Conservation (phyloP, 306 rosid species). For the Inga oerstediana region DNA sequence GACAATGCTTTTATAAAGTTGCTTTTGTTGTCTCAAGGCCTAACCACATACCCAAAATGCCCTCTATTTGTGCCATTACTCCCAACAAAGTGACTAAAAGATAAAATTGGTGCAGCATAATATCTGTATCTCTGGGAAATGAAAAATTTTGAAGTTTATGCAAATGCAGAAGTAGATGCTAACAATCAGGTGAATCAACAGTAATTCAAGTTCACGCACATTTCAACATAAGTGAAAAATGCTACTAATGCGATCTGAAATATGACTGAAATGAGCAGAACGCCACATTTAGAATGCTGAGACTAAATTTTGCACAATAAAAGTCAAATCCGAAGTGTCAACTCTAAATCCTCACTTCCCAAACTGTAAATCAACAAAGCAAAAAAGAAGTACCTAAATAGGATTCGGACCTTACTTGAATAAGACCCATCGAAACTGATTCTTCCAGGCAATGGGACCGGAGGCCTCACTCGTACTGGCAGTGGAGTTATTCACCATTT, state of each 20-base stretch:
- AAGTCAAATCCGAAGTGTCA: conserved; percentile 24
- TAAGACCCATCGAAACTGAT: conserved; percentile 76
- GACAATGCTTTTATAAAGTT: neutral
- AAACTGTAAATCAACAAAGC: neutral
- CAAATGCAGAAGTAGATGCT: conserved; percentile 26
- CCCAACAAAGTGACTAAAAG: neutral
- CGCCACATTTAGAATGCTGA: neutral
- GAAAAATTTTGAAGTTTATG: conserved; percentile 31
- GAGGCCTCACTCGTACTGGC: conserved; percentile 37
- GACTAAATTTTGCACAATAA: neutral
- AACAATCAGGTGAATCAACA: neutral
- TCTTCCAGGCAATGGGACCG: conserved; percentile 72
- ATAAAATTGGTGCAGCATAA: neutral
- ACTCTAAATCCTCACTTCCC: neutral
- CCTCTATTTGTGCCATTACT: neutral
- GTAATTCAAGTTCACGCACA: neutral
- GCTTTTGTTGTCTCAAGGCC: neutral
- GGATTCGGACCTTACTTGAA: conserved; percentile 96
- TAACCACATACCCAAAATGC: neutral
- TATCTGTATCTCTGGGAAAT: neutral
- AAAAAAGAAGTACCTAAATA: conserved; percentile 67
- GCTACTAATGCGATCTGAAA: neutral
- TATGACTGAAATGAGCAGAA: neutral
- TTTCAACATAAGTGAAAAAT: neutral
- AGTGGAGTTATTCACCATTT: conserved; percentile 48